A percentile compares a stretch with the other conserved stretches of the same genome.
Conservation (phyloP, 805 yeast genomes). For the Barnettozyma botsteinii region DNA sequence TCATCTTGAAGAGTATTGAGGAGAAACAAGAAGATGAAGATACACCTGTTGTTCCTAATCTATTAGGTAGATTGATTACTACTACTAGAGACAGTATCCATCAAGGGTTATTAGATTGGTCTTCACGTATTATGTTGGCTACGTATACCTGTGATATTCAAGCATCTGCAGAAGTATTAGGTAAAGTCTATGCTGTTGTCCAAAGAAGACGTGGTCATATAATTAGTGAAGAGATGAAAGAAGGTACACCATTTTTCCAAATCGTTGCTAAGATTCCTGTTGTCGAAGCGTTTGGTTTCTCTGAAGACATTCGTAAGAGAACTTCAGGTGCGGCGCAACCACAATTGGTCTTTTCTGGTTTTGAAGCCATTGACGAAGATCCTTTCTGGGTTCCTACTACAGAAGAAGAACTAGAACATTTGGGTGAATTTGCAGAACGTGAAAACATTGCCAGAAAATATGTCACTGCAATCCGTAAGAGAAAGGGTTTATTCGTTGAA, state of each 20-base stretch:
- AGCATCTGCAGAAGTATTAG: conserved; percentile 89
- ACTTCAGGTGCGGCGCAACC: conserved; percentile 98
- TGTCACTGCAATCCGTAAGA: conserved; percentile 72
- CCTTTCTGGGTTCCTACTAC: conserved; percentile 99
- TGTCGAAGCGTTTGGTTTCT: conserved; percentile 92
- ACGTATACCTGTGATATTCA: conserved; percentile 93
- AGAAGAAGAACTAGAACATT: conserved; percentile 88
- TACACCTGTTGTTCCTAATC: conserved; percentile 34
- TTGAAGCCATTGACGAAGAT: conserved; percentile 79
- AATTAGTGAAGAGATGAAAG: conserved; percentile 90
- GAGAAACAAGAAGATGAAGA: conserved; percentile 25
- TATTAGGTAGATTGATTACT: conserved; percentile 70
- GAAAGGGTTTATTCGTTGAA: conserved; percentile 86
- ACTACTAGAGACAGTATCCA: conserved; percentile 70
- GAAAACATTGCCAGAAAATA: conserved; percentile 87
- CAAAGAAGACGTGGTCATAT: conserved; percentile 84
- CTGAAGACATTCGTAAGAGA: conserved; percentile 87
- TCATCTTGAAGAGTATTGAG: conserved; percentile 38
- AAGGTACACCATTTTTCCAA: conserved; percentile 95
- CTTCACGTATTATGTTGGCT: conserved; percentile 88
- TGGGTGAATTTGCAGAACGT: conserved; percentile 88
- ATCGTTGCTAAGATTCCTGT: conserved; percentile 85
- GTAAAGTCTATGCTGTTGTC: conserved; percentile 91
- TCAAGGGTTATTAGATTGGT: conserved; percentile 65
- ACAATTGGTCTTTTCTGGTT: conserved; percentile 87